Base-by-base conservation (phyloP, 257 asterid species). In the Salvia hispanica region DNA sequence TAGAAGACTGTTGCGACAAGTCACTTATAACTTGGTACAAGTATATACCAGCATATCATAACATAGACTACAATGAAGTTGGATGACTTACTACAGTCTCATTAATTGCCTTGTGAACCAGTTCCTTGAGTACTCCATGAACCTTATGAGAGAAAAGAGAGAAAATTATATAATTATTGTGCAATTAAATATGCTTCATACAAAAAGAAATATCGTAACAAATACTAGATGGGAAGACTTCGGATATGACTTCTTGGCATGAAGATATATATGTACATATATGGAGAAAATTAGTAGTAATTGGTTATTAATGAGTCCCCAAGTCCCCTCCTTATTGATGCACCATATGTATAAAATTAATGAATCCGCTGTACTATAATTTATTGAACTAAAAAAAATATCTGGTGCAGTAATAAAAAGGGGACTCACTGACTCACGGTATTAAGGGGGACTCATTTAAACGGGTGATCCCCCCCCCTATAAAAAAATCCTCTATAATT, bases 111-210 rank as follows among this genome's bases (percentile, higher is more conserved):
- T 91, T 94, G 77, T 86, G 95, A 76, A 94, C 93, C 67, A 94
- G 83, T 11, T 94, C 99, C 87, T 87, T 94, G 77, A 94, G 78
- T 76, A 94, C 37, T 58, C 77, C 93, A 78, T 94, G 99, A 72
- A 94, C 97, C 97, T 90, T 88, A 59, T 25, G 21, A 43, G 42
- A 48, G 7, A 64, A 52, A 40, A 63, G 36, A 36, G 65, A 43
- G 5, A 25, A 16, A 67, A 13, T 31, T 28, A 40, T 69, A 44
- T 63, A 64, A 67, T 53, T 45, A 68, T 28, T 9, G 31, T 34
- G 59, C 56, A 53, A 16, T 50, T 37, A 16, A 25, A 25, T 34
- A 15, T 58, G 48, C 64, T 65, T 51, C 44, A 46, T 25, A 9
- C 37, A 43, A 62, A 53, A 2, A 59, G 10, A 25, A 25, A 56